A percentile compares a stretch with the other conserved stretches of the same genome.
These are phyloP conservation scores for Candida piceae DNA, from an alignment of 805 yeast species.

Conservation along the genomic window DNA sequence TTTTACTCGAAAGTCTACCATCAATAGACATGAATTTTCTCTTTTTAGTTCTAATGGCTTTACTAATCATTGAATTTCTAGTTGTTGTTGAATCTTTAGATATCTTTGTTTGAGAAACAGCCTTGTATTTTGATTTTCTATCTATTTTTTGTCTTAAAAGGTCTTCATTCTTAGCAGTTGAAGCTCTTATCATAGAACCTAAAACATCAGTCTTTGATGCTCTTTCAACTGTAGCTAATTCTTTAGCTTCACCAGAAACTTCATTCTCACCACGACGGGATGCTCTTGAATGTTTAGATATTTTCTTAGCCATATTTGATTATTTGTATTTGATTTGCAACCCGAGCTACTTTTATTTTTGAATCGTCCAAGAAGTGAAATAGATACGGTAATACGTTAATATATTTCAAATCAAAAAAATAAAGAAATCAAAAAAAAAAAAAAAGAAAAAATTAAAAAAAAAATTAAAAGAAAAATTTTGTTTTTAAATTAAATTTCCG, in stretches of 20 bases:
- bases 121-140: slow-evolving; percentile 21
- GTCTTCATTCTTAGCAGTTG: slow-evolving; percentile 55
- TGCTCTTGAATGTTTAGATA: slow-evolving; percentile 69
- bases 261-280: slow-evolving; percentile 64
- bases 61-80: slow-evolving; percentile 19
- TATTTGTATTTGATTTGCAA: slow-evolving; percentile 8
- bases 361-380: too few relatives aligned
- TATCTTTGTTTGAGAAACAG: slow-evolving; percentile 9
- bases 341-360: too few relatives aligned
- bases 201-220: slow-evolving; percentile 54
- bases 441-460: too few relatives aligned
- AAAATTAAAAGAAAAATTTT: too few relatives aligned
- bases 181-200: slow-evolving; percentile 60
- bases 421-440: too few relatives aligned
- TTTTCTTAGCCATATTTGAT: slow-evolving; percentile 24
- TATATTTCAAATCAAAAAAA: too few relatives aligned
- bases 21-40: slow-evolving; percentile 45
- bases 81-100: neutral
- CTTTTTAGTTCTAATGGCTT: slow-evolving; percentile 33
- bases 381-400: too few relatives aligned
- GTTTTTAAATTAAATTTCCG: too few relatives aligned
- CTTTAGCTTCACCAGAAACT: slow-evolving; percentile 35
- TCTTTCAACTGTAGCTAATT: slow-evolving; percentile 50
- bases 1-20: slow-evolving; percentile 56
- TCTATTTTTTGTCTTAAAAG: slow-evolving; percentile 53